Percentiles rank a stretch among this genome's conserved stretches.
phyloP scores from a whole-genome alignment of 73 alveolate species.

The Stentor roeselii region DNA sequence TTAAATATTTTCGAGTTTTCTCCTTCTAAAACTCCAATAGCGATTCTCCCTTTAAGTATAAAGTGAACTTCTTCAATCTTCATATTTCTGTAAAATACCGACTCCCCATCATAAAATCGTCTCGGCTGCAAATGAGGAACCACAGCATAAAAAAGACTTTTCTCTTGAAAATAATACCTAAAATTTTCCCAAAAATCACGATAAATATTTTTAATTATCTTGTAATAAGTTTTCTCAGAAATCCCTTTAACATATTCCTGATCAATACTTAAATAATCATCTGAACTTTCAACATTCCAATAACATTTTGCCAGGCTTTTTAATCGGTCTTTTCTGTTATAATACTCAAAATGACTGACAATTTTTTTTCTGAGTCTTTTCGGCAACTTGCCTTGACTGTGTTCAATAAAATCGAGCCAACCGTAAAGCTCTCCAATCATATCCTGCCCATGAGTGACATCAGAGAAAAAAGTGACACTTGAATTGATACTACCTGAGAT shows the following conservation, averaged over 20 bases:
- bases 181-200: neutral
- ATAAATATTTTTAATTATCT: neutral
- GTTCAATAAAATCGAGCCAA: neutral
- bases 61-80: neutral
- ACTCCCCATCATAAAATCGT: neutral
- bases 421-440: neutral
- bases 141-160: neutral
- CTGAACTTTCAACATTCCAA: neutral
- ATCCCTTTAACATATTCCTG: neutral
- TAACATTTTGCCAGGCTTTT: neutral
- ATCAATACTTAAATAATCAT: neutral
- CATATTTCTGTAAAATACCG: neutral
- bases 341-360: neutral
- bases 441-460: neutral
- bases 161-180: neutral
- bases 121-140: constrained; percentile 8
- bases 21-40: neutral
- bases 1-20: no score
- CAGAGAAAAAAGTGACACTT: neutral
- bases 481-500: neutral
- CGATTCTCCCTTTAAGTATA: neutral
- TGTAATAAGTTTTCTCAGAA: neutral
- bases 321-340: neutral
- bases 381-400: neutral
- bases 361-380: neutral